A percentile compares a stretch with the other conserved stretches of the same genome.
These are phyloP conservation scores for Termitomyces eurrhizus DNA, from an alignment of 768 basidiomycete species.

Conservation along the genomic window DNA sequence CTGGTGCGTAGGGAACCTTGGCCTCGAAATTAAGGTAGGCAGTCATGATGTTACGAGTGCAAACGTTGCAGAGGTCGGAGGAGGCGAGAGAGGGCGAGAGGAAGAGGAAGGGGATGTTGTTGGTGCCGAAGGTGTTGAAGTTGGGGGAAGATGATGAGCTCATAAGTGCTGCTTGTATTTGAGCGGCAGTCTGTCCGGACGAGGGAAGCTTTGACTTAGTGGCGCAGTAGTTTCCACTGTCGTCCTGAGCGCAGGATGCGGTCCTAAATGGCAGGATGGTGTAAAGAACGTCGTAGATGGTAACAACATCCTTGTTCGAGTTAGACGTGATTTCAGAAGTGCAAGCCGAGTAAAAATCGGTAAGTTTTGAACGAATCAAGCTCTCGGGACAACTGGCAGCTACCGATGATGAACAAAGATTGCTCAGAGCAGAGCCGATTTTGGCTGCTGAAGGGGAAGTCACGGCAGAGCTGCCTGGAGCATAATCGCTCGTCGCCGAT, in stretches of 20 bases:
- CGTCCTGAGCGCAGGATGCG: slow-evolving; percentile 77
- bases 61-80: slow-evolving; percentile 70
- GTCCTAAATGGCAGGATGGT: slow-evolving; percentile 55
- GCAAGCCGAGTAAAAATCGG: slow-evolving; percentile 71
- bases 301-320: slow-evolving; percentile 46
- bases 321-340: slow-evolving; percentile 57
- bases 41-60: slow-evolving; percentile 74
- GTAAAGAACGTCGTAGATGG: slow-evolving; percentile 81
- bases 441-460: slow-evolving; percentile 34
- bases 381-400: slow-evolving; percentile 50
- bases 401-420: slow-evolving; percentile 49
- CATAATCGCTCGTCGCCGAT: slow-evolving; percentile 52
- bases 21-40: slow-evolving; percentile 78
- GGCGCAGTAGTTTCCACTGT: slow-evolving; percentile 67
- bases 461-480: slow-evolving; percentile 40
- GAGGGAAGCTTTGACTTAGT: slow-evolving; percentile 35
- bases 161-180: slow-evolving; percentile 27
- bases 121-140: slow-evolving; percentile 44
- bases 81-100: slow-evolving; percentile 47
- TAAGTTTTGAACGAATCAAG: slow-evolving; percentile 57
- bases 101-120: slow-evolving; percentile 82
- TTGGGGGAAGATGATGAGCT: slow-evolving; percentile 45
- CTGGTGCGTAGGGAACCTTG: slow-evolving; percentile 68
- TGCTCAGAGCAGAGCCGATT: slow-evolving; percentile 48
- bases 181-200: slow-evolving; percentile 21